phyloP scores from a whole-genome alignment of 257 asterid species.

The Lantana camara region DNA sequence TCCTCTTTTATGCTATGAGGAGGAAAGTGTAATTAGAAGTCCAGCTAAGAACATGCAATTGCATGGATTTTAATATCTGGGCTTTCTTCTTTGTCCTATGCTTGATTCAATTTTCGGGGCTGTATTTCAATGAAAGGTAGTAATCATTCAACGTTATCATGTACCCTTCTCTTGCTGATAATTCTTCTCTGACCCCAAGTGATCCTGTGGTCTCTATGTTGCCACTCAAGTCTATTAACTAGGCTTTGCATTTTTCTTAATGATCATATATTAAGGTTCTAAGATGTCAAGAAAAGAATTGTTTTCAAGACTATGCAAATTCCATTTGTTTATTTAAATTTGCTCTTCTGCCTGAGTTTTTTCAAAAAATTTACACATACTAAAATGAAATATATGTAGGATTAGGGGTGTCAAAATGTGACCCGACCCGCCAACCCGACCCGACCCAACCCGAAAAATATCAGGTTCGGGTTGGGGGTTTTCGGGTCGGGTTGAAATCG shows the following conservation, averaged over 20 bases:
- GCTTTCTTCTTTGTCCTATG: conserved; percentile 29
- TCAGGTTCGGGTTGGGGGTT: too few species aligned
- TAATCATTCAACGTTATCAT: conserved; percentile 25
- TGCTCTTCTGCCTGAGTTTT: too few species aligned
- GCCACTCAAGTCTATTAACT: conserved; percentile 7
- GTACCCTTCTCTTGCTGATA: conserved; percentile 17
- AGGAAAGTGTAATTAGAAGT: conserved; percentile 13
- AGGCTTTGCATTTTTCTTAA: background rate
- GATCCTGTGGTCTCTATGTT: conserved; percentile 19
- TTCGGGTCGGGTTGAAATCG: too few species aligned
- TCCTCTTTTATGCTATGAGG: conserved; percentile 22
- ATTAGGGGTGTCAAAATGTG: too few species aligned
- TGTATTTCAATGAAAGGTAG: conserved; percentile 7
- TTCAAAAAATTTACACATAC: too few species aligned
- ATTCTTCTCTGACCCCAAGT: background rate
- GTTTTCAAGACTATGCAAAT: too few species aligned
- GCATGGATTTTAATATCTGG: conserved; percentile 33
- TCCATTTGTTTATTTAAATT: too few species aligned
- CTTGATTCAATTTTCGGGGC: conserved; percentile 11
- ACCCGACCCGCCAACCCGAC: too few species aligned
- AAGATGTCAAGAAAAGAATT: background rate
- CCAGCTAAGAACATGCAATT: conserved; percentile 35
- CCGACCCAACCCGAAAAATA: too few species aligned
- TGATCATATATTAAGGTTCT: background rate
- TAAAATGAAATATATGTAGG: too few species aligned